Percentiles rank a stretch among this genome's conserved stretches.
phyloP scores from a whole-genome alignment of 345 rosid species.

The Cochlearia excelsa region DNA sequence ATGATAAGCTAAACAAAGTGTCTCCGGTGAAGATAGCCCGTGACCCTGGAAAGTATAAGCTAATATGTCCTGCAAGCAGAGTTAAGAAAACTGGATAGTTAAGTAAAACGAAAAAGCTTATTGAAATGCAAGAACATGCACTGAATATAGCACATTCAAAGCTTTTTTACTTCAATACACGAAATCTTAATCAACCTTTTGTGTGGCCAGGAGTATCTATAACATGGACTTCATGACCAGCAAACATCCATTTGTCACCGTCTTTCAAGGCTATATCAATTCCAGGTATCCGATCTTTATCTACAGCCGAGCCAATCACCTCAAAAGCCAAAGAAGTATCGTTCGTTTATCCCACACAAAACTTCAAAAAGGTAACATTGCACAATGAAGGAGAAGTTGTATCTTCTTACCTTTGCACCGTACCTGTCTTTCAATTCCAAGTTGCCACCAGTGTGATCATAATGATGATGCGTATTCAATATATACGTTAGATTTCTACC shows the following conservation, averaged over 20 bases:
- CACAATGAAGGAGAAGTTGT: neutral
- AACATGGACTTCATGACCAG: slow-evolving; percentile 86
- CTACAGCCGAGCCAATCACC: slow-evolving; percentile 88
- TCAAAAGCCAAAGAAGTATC: slow-evolving; percentile 30
- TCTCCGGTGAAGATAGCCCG: slow-evolving; percentile 84
- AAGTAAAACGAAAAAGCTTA: neutral
- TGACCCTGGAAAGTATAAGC: slow-evolving; percentile 88
- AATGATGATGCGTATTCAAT: slow-evolving; percentile 92
- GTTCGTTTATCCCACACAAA: neutral
- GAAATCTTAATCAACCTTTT: slow-evolving; percentile 49
- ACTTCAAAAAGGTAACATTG: neutral
- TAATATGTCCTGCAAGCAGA: slow-evolving; percentile 69
- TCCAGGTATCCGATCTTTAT: slow-evolving; percentile 86
- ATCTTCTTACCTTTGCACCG: slow-evolving; percentile 83
- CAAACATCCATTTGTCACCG: slow-evolving; percentile 99
- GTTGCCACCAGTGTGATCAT: slow-evolving; percentile 95
- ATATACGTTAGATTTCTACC: slow-evolving; percentile 81
- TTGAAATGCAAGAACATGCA: slow-evolving; percentile 8
- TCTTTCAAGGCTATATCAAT: slow-evolving; percentile 83
- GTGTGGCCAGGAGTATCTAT: slow-evolving; percentile 98
- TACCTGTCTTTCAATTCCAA: slow-evolving; percentile 88
- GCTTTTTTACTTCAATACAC: slow-evolving; percentile 7
- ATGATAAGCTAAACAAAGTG: slow-evolving; percentile 91
- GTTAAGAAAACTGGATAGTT: neutral
- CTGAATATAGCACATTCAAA: neutral